Evolutionary conservation across 345 rosid genomes (phyloP).

Genomic region (Euphorbia peplus): DNA sequence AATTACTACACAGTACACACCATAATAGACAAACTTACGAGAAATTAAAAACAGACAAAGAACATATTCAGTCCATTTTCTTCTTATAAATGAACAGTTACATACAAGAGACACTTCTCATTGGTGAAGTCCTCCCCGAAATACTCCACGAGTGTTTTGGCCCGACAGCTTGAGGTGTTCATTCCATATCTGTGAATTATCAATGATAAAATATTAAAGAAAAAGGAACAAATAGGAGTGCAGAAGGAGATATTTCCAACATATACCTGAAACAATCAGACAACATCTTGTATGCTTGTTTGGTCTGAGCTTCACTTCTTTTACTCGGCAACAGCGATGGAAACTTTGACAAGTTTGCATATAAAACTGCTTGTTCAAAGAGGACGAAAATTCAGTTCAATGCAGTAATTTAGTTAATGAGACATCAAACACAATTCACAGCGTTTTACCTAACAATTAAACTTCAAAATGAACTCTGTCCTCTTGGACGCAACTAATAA

Average conservation of each 20-base stretch:
- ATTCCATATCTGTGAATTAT: constrained; percentile 68
- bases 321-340: constrained; percentile 74
- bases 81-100: constrained; percentile 2
- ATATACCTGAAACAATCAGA: constrained; percentile 73
- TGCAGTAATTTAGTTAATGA: neutral
- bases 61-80: no score
- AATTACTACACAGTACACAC: no score
- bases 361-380: constrained; percentile 47
- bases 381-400: neutral
- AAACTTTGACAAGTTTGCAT: constrained; percentile 57
- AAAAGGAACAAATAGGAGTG: neutral
- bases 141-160: constrained; percentile 69
- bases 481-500: neutral
- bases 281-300: constrained; percentile 69
- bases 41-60: neutral
- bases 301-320: constrained; percentile 73
- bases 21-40: neutral
- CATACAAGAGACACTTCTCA: constrained; percentile 68
- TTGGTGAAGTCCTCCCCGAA: constrained; percentile 70
- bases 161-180: constrained; percentile 79
- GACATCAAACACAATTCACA: neutral
- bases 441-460: neutral
- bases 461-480: constrained; percentile 2
- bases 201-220: neutral
- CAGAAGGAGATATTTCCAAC: neutral